Conservation (phyloP, 805 yeast species). For the Candida ortonii region DNA sequence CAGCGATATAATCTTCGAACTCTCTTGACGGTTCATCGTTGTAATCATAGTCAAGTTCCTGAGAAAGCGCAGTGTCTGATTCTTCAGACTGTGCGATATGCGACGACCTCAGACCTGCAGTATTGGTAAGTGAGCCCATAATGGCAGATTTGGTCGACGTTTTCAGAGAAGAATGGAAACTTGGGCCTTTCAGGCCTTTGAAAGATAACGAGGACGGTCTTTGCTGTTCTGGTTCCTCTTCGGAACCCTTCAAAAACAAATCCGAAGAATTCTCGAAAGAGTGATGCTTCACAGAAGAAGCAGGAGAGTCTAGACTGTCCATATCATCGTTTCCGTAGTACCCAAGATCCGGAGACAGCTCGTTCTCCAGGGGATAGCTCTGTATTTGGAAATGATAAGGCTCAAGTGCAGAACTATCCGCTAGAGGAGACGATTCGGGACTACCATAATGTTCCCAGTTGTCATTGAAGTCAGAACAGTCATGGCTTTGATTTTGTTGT, state of each 20-base stretch:
- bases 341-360: too few species aligned
- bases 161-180: conserved; percentile 38
- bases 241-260: too few species aligned
- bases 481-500: not conserved
- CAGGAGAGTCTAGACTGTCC: conserved; percentile 8
- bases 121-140: conserved; percentile 26
- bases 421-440: too few species aligned
- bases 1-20: conserved; percentile 22
- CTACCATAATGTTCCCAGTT: not conserved
- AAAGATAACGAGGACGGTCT: conserved; percentile 49
- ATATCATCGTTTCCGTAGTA: too few species aligned
- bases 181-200: conserved; percentile 60
- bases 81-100: conserved; percentile 23
- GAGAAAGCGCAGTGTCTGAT: conserved; percentile 13
- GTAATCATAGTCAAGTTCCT: conserved; percentile 12
- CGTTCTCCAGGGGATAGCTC: not conserved
- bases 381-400: not conserved
- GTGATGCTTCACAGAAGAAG: conserved; percentile 1
- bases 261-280: too few species aligned
- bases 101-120: conserved; percentile 32
- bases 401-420: too few species aligned
- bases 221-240: conserved; percentile 5
- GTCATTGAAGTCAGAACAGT: not conserved
- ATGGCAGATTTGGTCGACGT: conserved; percentile 30
- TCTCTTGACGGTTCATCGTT: conserved; percentile 18